Conservation (phyloP, 2,329 filamentous ascomycete genomes). For the Aureobasidium sp. region DNA sequence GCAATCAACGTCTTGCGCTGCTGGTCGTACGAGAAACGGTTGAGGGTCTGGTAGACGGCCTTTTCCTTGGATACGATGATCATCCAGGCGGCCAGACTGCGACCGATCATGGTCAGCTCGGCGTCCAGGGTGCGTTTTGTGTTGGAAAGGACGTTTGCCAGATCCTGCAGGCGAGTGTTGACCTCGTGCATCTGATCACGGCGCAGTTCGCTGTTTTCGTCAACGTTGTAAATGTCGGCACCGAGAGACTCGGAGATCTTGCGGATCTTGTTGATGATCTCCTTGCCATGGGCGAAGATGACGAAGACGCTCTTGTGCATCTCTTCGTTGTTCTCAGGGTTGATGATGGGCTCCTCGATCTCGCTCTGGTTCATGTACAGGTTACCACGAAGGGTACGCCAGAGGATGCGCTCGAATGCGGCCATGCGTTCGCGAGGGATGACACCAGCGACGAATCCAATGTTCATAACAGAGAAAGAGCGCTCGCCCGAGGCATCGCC, state of each 20-base stretch:
- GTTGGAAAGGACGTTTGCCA: constrained; percentile 86
- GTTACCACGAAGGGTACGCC: constrained; percentile 94
- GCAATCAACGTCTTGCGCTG: constrained; percentile 93
- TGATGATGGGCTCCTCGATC: constrained; percentile 85
- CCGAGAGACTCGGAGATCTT: constrained; percentile 98
- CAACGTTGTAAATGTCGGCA: constrained; percentile 90
- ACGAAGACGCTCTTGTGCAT: constrained; percentile 98
- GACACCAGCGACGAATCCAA: constrained; percentile 94
- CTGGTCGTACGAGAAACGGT: constrained; percentile 93
- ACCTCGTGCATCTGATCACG: constrained; percentile 96
- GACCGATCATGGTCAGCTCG: constrained; percentile 87
- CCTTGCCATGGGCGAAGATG: constrained; percentile 97
- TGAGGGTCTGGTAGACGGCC: constrained; percentile 90
- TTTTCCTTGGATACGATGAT: constrained; percentile 97
- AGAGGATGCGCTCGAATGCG: constrained; percentile 93
- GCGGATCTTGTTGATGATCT: constrained; percentile 96
- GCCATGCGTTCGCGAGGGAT: constrained; percentile 88
- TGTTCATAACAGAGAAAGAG: constrained; percentile 96
- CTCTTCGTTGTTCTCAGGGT: constrained; percentile 85
- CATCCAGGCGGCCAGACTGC: constrained; percentile 93
- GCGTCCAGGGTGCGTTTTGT: constrained; percentile 90
- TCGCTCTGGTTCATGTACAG: constrained; percentile 99
- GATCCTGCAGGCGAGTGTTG: constrained; percentile 83
- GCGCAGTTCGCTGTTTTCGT: constrained; percentile 92
- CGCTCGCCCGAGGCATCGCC: constrained; percentile 60